phyloP scores from a whole-genome alignment of 192 early-diverging fungal genomes.

The Coemansia sp. region DNA sequence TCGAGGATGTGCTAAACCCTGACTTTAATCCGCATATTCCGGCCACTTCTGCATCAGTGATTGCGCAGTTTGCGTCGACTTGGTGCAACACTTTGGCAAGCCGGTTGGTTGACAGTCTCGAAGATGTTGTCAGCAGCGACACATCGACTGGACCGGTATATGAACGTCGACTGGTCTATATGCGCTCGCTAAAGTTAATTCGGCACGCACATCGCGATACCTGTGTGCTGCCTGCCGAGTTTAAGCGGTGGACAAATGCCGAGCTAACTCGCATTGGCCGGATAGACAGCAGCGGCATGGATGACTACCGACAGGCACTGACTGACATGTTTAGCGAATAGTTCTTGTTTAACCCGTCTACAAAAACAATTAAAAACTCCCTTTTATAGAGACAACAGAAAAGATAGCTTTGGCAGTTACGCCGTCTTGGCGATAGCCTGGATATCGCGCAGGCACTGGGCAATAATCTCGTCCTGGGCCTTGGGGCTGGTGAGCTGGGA shows the following conservation, averaged over 20 bases:
- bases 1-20: slow-evolving; percentile 45
- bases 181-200: slow-evolving; percentile 25
- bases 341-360: background rate
- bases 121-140: slow-evolving; percentile 6
- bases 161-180: slow-evolving; percentile 20
- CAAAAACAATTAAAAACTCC: no score
- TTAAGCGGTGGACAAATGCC: slow-evolving; percentile 20
- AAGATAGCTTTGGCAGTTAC: slow-evolving; percentile 9
- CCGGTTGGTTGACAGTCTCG: slow-evolving; percentile 17
- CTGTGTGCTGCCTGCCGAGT: slow-evolving; percentile 14
- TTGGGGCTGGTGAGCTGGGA: slow-evolving; percentile 50
- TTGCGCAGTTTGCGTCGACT: slow-evolving; percentile 17
- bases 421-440: slow-evolving; percentile 47
- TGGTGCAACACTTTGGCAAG: slow-evolving; percentile 34
- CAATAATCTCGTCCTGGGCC: slow-evolving; percentile 53
- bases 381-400: no score
- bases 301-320: slow-evolving; percentile 36
- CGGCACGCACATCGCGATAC: slow-evolving; percentile 13
- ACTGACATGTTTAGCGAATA: slow-evolving; percentile 11
- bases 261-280: slow-evolving; percentile 15
- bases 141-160: background rate
- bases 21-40: slow-evolving; percentile 27
- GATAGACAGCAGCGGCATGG: slow-evolving; percentile 5
- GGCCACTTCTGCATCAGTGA: background rate
- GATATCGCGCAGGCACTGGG: slow-evolving; percentile 56